Base-by-base conservation (phyloP, 2,329 filamentous ascomycete genomes). In the Pestalotiopsis sp. region DNA sequence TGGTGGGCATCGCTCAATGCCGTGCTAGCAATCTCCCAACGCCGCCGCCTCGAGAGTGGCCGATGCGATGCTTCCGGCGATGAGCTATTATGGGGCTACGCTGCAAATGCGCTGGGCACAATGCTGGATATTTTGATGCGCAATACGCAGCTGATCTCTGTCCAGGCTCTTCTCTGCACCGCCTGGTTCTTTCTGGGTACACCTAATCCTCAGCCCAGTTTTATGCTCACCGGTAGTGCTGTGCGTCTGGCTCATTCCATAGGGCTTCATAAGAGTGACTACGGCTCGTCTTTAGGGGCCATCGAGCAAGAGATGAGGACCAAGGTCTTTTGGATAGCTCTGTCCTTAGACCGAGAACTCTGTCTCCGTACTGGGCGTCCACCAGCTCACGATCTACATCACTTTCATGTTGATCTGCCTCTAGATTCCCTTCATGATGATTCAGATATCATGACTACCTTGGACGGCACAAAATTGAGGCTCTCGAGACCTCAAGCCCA, bases 181-280 rank as follows among this genome's bases (percentile, higher is more conserved):
- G 61, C 61, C n/a, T 64, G 61, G 61, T 64, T 64, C 20, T 64
- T 64, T 20, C 35, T 44, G 10, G 61, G 61, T 22, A 64, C 61
- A 14, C 61, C 61, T 20, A 64, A 64, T 48, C 61, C 61, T 11
- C 61, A 64, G 35, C 61, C 61, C 20, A 64, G 61, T 20, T 64
- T 64, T 11, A 64, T 64, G 61, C 26, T 64, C 35, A 39, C 61
- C 3, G 61, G 35, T 11, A 64, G 61, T 52, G 61, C 61, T 7
- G 30, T 64, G 20, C 61, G 61, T 26, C 17, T 64, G 11, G 61
- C 61, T 48, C 61, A 64, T 22, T 64, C 61, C 4, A 64, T 64
- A 20, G 61, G 61, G 1, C 61, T 64, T 30, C 61, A 64, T 11
- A 44, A 52, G 11, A 64, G n/a, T 52, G 39, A 30, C 20, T n/a